These are phyloP conservation scores for Tuber microsphaerosporum DNA, from an alignment of 495 filamentous ascomycete species.

Conservation along the genomic window DNA sequence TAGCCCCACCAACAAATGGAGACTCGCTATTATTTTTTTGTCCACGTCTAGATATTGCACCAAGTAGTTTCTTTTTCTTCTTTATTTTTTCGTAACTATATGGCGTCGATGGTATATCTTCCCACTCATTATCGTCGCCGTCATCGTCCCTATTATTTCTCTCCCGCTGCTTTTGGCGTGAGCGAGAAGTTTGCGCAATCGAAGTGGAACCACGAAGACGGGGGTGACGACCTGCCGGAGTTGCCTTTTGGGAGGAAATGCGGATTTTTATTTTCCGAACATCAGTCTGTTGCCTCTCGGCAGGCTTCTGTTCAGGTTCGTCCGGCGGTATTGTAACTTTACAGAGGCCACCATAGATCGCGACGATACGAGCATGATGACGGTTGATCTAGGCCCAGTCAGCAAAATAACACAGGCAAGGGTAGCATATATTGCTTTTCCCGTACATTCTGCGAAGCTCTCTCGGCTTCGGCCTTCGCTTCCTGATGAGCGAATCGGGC, in stretches of 20 bases:
- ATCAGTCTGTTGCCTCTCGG: neutral
- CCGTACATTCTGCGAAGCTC: conserved; percentile 59
- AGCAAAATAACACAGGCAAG: conserved; percentile 8
- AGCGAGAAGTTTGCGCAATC: conserved; percentile 5
- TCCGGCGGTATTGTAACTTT: conserved; percentile 58
- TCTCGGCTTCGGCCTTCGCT: conserved; percentile 71
- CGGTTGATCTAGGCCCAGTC: conserved; percentile 54
- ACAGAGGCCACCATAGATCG: conserved; percentile 74
- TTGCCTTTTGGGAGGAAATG: conserved; percentile 1
- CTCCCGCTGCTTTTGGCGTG: conserved; percentile 4
- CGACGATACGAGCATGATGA: conserved; percentile 66
- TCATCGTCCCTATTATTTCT: conserved; percentile 10
- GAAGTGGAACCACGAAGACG: conserved; percentile 1
- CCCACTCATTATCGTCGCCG: conserved; percentile 36
- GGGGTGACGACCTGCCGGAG: neutral
- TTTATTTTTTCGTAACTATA: conserved; percentile 15
- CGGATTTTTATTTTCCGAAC: conserved; percentile 2
- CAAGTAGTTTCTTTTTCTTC: conserved; percentile 31
- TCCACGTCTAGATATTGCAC: conserved; percentile 23
- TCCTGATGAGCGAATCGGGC: conserved; percentile 70
- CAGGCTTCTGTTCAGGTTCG: neutral
- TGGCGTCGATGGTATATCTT: conserved; percentile 30
- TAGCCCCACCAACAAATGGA: conserved; percentile 35
- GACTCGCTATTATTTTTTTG: conserved; percentile 37
- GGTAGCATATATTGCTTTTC: neutral